Base-by-base conservation (phyloP, 768 basidiomycete species). In the Leucocoprinus leucothites region DNA sequence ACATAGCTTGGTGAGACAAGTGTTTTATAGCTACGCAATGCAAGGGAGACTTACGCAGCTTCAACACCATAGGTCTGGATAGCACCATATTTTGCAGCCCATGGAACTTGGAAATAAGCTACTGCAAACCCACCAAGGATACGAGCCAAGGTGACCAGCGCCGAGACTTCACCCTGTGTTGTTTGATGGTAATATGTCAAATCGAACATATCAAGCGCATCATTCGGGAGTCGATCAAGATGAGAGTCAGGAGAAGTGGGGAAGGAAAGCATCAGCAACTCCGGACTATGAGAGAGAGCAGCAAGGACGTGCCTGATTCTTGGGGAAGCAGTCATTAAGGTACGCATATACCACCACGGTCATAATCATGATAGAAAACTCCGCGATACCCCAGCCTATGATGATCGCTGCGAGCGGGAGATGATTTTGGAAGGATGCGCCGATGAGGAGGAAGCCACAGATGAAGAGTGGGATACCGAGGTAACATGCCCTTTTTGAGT, bases 361-460 rank as follows among this genome's bases (percentile, higher is more conserved):
- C 62, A 73, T 76, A 51, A 83, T 72, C 74, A 82, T 76, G 49
- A 78, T 66, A 0, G 76, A 71, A 11, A 79, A 66, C 51, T 77
- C 70, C 1, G 78, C 74, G 44, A 84, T 74, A 4, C 81, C 81
- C 84, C 84, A 85, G 7, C 83, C 84, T 68, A 84, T 78, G 45
- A 84, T 72, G 35, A 84, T 64, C 0, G 74, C 79, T 7, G 71
- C 79, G 18, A 76, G 64, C 36, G 69, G 72, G 0, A 79, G 64
- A 44, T 79, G 74, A 13, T 77, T 76, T 60, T 82, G 71, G 47
- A 83, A 69, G 1, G 76, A 64, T 1, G 73, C 78, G 3, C 82
- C 84, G 8, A 85, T 69, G 3, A 77, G 60, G 41, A 82, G 64
- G 61, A 82, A 82, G 2, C 83, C 82, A 42, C 68, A 73, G 42